Percentiles rank a stretch among this genome's conserved stretches.
Evolutionary conservation across 2,329 filamentous ascomycete genomes (phyloP).

Genomic region (Curvularia sp.): DNA sequence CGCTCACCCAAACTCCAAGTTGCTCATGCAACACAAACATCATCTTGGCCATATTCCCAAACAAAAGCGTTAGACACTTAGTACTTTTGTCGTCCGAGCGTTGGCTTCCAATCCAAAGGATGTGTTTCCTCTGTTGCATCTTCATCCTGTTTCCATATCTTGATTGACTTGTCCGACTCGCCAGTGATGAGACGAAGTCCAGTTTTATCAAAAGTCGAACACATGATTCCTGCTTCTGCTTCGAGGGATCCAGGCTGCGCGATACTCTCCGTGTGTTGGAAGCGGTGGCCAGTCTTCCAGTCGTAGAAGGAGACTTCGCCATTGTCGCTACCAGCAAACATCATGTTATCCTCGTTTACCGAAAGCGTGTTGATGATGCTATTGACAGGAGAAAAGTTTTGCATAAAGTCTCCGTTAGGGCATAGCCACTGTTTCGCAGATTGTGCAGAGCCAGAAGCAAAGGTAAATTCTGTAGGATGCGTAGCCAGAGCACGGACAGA

Average conservation of each 20-base stretch:
- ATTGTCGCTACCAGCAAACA: constrained; percentile 95
- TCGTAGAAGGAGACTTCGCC: constrained; percentile 98
- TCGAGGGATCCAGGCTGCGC: constrained; percentile 94
- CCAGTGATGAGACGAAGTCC: constrained; percentile 90
- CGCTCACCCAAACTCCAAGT: constrained; percentile 11
- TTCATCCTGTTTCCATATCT: constrained; percentile 96
- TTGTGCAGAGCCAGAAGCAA: constrained; percentile 87
- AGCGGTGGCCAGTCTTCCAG: constrained; percentile 95
- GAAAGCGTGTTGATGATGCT: constrained; percentile 93
- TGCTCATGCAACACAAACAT: neutral
- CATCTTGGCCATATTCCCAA: neutral
- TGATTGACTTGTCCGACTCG: constrained; percentile 90
- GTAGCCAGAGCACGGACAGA: constrained; percentile 83
- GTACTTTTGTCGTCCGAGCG: constrained; percentile 75
- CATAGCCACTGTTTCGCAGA: constrained; percentile 99
- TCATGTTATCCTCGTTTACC: constrained; percentile 92
- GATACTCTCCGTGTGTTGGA: constrained; percentile 87
- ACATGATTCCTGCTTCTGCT: constrained; percentile 94
- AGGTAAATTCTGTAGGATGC: constrained; percentile 94
- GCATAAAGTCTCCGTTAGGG: constrained; percentile 97
- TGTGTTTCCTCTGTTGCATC: constrained; percentile 89
- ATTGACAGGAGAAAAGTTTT: constrained; percentile 97
- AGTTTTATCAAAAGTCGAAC: constrained; percentile 88
- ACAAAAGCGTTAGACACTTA: constrained; percentile 3
- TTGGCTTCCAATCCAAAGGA: constrained; percentile 91